Evolutionary conservation across 331 rosid genomes (phyloP).

Genomic region (Rosa hybrid): DNA sequence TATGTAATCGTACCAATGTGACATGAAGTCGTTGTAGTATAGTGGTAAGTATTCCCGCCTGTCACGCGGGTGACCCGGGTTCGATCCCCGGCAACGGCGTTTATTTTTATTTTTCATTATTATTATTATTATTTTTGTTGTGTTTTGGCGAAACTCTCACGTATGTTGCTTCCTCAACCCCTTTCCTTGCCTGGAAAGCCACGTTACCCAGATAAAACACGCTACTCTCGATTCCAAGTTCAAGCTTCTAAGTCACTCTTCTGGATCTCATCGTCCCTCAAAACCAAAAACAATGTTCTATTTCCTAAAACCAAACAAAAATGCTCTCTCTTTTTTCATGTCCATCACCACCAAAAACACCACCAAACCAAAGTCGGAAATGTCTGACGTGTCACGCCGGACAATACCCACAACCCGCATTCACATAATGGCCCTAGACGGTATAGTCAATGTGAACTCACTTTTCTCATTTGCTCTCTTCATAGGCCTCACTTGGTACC

Average conservation of each 20-base stretch:
- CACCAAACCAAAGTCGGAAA: conserved; percentile 18
- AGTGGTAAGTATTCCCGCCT: conserved; percentile 99
- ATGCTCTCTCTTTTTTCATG: neutral
- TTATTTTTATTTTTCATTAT: neutral
- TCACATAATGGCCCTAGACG: conserved; percentile 83
- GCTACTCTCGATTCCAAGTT: conserved; percentile 24
- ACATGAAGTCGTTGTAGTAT: conserved; percentile 71
- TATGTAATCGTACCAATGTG: no score
- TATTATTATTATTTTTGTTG: neutral
- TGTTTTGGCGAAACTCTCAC: no score
- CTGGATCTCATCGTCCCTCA: neutral
- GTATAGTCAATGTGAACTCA: conserved; percentile 79
- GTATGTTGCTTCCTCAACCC: neutral
- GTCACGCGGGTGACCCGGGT: conserved; percentile 99
- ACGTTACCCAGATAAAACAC: conserved; percentile 5
- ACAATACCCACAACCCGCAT: conserved; percentile 49
- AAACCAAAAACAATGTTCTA: neutral
- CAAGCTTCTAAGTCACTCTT: conserved; percentile 13
- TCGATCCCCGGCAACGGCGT: conserved; percentile 97
- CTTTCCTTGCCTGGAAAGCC: conserved; percentile 25
- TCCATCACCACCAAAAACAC: conserved; percentile 9
- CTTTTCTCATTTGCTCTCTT: conserved; percentile 86
- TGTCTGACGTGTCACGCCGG: conserved; percentile 47
- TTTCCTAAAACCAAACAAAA: neutral
- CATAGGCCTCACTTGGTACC: conserved; percentile 69